Evolutionary conservation across 805 yeast genomes (phyloP).

Genomic region (Spathaspora girioi): DNA sequence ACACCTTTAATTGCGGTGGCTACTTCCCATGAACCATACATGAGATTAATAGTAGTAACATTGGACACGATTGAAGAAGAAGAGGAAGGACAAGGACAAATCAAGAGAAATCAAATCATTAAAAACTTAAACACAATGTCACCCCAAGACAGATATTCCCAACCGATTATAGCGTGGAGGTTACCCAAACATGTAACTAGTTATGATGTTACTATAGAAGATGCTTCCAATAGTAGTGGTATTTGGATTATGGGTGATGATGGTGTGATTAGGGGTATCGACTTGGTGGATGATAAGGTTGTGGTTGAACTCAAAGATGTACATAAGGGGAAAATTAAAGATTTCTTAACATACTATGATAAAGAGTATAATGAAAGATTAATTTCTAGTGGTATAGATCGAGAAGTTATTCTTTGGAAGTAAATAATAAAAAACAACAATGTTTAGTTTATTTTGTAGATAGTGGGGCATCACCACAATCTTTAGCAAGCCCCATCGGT

Average conservation of each 20-base stretch:
- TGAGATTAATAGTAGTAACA: slow-evolving; percentile 58
- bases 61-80: slow-evolving; percentile 27
- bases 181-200: neutral
- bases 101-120: slow-evolving; percentile 23
- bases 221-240: slow-evolving; percentile 37
- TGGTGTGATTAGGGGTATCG: slow-evolving; percentile 60
- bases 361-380: slow-evolving; percentile 33
- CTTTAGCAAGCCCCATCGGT: neutral
- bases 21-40: slow-evolving; percentile 75
- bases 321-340: slow-evolving; percentile 49
- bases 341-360: slow-evolving; percentile 23
- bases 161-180: slow-evolving; percentile 47
- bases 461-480: too few relatives aligned
- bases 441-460: too few relatives aligned
- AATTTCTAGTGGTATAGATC: slow-evolving; percentile 49
- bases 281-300: slow-evolving; percentile 37
- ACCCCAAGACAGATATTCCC: slow-evolving; percentile 68
- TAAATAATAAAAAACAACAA: neutral
- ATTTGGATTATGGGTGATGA: slow-evolving; percentile 71
- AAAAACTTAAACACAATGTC: slow-evolving; percentile 42
- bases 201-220: neutral
- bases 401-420: slow-evolving; percentile 14
- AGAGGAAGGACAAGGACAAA: slow-evolving; percentile 10
- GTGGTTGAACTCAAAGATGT: slow-evolving; percentile 25
- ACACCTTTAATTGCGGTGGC: slow-evolving; percentile 51